Percentiles rank a stretch among this genome's conserved stretches.
phyloP scores from a whole-genome alignment of 2,329 filamentous ascomycete genomes.

The Laburnicola sp. region DNA sequence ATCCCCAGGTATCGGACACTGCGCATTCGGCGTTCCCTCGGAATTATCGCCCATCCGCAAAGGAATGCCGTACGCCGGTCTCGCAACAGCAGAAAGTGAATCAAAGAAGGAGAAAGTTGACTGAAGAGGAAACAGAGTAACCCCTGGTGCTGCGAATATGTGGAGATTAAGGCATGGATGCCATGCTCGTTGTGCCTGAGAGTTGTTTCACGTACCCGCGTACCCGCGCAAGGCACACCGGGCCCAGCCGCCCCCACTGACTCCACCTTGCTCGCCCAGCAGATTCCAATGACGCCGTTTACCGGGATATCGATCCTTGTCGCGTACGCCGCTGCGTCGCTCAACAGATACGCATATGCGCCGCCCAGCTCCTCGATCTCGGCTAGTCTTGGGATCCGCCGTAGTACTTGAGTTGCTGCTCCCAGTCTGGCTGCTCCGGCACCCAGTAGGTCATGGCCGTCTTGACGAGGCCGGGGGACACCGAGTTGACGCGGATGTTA shows the following conservation, averaged over 20 bases:
- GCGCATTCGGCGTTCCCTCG: slow-evolving; percentile 37
- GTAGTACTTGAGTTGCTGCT: slow-evolving; percentile 61
- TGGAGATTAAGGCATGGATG: slow-evolving; percentile 7
- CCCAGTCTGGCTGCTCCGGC: slow-evolving; percentile 58
- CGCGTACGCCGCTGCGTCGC: slow-evolving; percentile 56
- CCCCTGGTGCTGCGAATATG: background rate
- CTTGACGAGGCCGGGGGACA: slow-evolving; percentile 44
- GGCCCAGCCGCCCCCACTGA: background rate
- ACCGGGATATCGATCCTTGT: slow-evolving; percentile 57
- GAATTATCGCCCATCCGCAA: slow-evolving; percentile 28
- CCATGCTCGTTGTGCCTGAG: background rate
- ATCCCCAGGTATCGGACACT: slow-evolving; percentile 28
- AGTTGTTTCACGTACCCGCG: background rate
- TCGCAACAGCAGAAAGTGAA: slow-evolving; percentile 1
- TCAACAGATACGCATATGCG: slow-evolving; percentile 61
- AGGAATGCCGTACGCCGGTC: slow-evolving; percentile 31
- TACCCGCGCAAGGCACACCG: background rate
- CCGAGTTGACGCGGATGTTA: slow-evolving; percentile 44
- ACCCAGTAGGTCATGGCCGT: slow-evolving; percentile 52
- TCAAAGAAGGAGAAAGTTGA: slow-evolving; percentile 13
- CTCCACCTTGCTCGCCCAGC: slow-evolving; percentile 12
- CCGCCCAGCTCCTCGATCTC: slow-evolving; percentile 59
- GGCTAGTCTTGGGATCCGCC: slow-evolving; percentile 60
- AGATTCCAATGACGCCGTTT: slow-evolving; percentile 38
- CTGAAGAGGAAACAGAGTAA: background rate